phyloP scores from a whole-genome alignment of 345 rosid species.

The Citrus reticulata region DNA sequence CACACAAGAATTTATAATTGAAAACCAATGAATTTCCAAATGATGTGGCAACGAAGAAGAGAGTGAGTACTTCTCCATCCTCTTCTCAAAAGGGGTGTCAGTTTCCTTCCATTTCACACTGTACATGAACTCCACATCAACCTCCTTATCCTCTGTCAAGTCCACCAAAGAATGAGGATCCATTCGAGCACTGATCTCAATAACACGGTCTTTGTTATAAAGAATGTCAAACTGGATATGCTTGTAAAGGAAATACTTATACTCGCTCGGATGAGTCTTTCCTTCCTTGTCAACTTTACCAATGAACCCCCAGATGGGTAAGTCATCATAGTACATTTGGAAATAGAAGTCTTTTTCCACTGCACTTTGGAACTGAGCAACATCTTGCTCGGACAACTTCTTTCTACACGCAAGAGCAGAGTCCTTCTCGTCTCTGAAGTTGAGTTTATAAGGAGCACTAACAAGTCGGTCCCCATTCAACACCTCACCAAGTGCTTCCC shows the following conservation, averaged over 20 bases:
- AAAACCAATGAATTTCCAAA: conserved; percentile 93
- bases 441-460: conserved; percentile 78
- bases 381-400: conserved; percentile 56
- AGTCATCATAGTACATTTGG: conserved; percentile 87
- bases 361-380: conserved; percentile 53
- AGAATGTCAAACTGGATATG: conserved; percentile 73
- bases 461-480: conserved; percentile 85
- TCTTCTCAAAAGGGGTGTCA: conserved; percentile 68
- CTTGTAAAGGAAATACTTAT: conserved; percentile 65
- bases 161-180: conserved; percentile 73
- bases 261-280: conserved; percentile 56
- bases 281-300: conserved; percentile 83
- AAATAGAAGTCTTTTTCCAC: conserved; percentile 80
- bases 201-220: conserved; percentile 70
- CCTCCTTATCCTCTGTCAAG: conserved; percentile 77
- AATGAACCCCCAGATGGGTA: conserved; percentile 89
- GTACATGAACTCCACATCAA: conserved; percentile 73
- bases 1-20: conserved; percentile 84
- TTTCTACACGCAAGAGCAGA: conserved; percentile 58
- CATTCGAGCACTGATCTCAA: conserved; percentile 65
- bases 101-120: conserved; percentile 94
- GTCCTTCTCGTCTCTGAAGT: conserved; percentile 65
- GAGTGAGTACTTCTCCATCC: conserved; percentile 84
- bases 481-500: conserved; percentile 90
- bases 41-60: conserved; percentile 91